Base-by-base conservation (phyloP, 2,329 filamentous ascomycete genomes). In the Trichoderma asperellum region DNA sequence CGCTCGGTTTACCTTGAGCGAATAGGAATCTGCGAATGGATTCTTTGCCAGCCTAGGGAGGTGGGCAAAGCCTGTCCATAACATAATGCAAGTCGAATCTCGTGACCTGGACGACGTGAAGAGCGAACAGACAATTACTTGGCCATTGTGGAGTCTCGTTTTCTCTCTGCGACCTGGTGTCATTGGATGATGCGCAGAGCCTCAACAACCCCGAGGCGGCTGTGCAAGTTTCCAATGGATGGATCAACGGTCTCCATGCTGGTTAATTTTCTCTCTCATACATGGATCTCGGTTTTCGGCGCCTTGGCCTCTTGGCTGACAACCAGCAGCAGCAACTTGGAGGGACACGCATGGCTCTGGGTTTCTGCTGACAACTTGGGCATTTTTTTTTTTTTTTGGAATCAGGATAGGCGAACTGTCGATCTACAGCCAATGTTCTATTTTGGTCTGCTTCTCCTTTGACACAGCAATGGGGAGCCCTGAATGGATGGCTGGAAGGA, bases 151-250 rank as follows among this genome's bases (percentile, higher is more conserved):
- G 61, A 55, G 61, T 55, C 61, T 27, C 37, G 16, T 7, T 32
- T 32, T 32, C 32, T 32, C 32, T 32, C 32, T 32, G 32, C 32
- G 32, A 32, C 32, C 32, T 32, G 32, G 32, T 18, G 37, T 8
- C 37, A 43, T 43, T 43, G 40, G 43, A 35, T 52, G 29, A 62
- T 35, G 59, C 35, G 63, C 53, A 66, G 63, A 66, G 63, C 63
- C 63, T 66, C 63, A 66, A 24, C 3, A 43, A 43, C 37, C 37
- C 35, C 49, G 62, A 56, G 62, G 63, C 63, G 63, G 63, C 63
- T 66, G 63, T 66, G 63, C 63, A 66, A 35, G 63, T 47, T 58
- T 66, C 52, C 37, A 43, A 43, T 43, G 37, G 37, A 43, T 18
- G 37, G 37, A 43, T 43, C 37, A 43, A 18, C 37, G 18, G 16